Base-by-base conservation (phyloP, 768 basidiomycete species). In the Neoboletus magnificus region DNA sequence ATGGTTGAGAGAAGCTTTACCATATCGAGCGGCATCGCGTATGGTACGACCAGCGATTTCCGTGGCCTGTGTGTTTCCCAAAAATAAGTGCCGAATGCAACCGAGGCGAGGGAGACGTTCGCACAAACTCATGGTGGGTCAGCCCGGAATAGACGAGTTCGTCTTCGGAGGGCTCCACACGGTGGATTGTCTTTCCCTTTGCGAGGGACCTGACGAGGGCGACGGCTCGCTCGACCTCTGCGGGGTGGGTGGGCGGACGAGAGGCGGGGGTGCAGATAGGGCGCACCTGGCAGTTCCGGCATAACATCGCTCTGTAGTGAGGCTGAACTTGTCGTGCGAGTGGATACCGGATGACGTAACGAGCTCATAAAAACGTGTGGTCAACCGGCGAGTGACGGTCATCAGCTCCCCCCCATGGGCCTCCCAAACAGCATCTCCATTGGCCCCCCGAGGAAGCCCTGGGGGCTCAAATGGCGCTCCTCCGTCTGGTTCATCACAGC, bases 171-270 rank as follows among this genome's bases (percentile, higher is more conserved):
- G 85, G 79, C 42, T 86, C 81, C 0, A 89, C 86, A 30, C 72
- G 70, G 49, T 73, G 69, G 35, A 91, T 84, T 30, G 59, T 66
- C 64, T 82, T 83, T 9, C 81, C 83, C 13, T 68, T 67, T 15
- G 80, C 84, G n/a, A 82, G 61, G 3, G 74, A 68, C 48, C 76
- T 74, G 32, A 91, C 66, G 39, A 89, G 73, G 47, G 74, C 74
- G 1, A 80, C 81, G 5, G 89, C 87, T 29, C 82, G 73, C 68
- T 91, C 83, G 3, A 91, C 89, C 67, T 91, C 89, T 87, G 62
- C 1, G 8, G n/a, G 27, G 27, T 27, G 22, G 2, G 20, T 39
- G 3, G 6, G 33, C 33, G 29, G 45, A 42, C 32, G 39, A 47
- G 25, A 40, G 4, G 1, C 7, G 8, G 25, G 25, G 16, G 32